Conservation (phyloP, 2,329 filamentous ascomycete species). For the Ophiobolus disseminans region DNA sequence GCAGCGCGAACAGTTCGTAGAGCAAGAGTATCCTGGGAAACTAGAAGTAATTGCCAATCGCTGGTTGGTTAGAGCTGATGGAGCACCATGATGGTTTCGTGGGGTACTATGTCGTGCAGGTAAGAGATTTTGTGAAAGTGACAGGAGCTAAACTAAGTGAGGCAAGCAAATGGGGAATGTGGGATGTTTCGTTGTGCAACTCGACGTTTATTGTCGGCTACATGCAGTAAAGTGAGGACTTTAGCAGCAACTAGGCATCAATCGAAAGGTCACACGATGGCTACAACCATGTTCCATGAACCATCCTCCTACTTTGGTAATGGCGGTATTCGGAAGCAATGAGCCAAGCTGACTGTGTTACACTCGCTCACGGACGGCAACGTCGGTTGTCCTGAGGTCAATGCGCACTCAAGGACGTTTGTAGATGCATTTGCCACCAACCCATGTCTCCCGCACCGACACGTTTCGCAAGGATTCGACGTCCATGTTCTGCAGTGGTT, state of each 20-base stretch:
- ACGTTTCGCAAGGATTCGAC: slow-evolving; percentile 61
- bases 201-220: not conserved
- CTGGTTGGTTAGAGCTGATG: slow-evolving; percentile 21
- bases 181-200: slow-evolving; percentile 4
- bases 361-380: no score
- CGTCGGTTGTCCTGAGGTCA: no score
- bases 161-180: not conserved
- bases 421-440: slow-evolving; percentile 61
- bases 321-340: no score
- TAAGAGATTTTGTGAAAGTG: slow-evolving; percentile 4
- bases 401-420: slow-evolving; percentile 15
- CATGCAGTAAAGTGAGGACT: not conserved
- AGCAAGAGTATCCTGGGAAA: no score
- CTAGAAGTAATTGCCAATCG: slow-evolving; percentile 11
- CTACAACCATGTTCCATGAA: not conserved
- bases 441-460: slow-evolving; percentile 71
- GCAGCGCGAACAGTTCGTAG: no score
- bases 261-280: no score
- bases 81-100: slow-evolving; percentile 36
- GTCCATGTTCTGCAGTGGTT: slow-evolving; percentile 59
- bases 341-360: no score
- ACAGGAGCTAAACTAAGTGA: not conserved
- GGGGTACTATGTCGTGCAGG: slow-evolving; percentile 11
- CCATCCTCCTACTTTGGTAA: no score
- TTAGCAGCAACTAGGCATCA: no score